These are phyloP conservation scores for Microbotryum saponariae DNA, from an alignment of 1,284 basidiomycete genomes.

Conservation along the genomic window DNA sequence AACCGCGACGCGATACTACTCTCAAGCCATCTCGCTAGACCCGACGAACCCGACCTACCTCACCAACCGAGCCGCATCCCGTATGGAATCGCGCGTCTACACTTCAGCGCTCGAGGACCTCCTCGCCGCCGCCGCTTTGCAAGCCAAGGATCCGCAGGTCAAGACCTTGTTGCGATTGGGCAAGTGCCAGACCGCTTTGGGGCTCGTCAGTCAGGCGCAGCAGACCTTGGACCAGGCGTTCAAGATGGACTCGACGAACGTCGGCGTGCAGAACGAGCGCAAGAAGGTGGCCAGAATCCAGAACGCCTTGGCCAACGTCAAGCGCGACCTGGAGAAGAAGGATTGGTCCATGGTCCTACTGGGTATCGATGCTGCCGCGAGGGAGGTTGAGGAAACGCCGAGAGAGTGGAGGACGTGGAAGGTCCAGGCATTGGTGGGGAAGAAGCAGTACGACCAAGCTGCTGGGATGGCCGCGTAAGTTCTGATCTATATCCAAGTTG, in stretches of 20 bases:
- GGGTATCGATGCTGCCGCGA: conserved; percentile 48
- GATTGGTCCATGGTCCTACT: conserved; percentile 43
- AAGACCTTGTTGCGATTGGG: conserved; percentile 72
- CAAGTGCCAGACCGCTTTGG: conserved; percentile 69
- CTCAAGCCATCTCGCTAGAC: conserved; percentile 64
- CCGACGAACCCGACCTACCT: conserved; percentile 64
- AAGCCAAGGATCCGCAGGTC: conserved; percentile 43
- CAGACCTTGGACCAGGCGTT: conserved; percentile 42
- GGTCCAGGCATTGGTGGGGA: conserved; percentile 64
- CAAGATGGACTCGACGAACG: conserved; percentile 49
- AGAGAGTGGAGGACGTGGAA: conserved; percentile 69
- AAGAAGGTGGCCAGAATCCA: conserved; percentile 54
- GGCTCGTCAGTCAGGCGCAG: conserved; percentile 52
- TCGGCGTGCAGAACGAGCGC: conserved; percentile 58
- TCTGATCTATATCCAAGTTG: conserved; percentile 22
- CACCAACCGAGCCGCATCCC: conserved; percentile 77
- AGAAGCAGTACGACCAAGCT: conserved; percentile 62
- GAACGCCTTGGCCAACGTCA: conserved; percentile 60
- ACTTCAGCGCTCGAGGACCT: conserved; percentile 66
- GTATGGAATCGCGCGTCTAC: conserved; percentile 73
- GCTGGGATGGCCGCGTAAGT: conserved; percentile 62
- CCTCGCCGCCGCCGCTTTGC: conserved; percentile 61
- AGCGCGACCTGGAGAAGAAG: conserved; percentile 52
- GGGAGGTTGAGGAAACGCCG: conserved; percentile 63
- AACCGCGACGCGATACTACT: conserved; percentile 65